Base-by-base conservation (phyloP, 805 yeast genomes). In the Metschnikowia reukaufii region DNA sequence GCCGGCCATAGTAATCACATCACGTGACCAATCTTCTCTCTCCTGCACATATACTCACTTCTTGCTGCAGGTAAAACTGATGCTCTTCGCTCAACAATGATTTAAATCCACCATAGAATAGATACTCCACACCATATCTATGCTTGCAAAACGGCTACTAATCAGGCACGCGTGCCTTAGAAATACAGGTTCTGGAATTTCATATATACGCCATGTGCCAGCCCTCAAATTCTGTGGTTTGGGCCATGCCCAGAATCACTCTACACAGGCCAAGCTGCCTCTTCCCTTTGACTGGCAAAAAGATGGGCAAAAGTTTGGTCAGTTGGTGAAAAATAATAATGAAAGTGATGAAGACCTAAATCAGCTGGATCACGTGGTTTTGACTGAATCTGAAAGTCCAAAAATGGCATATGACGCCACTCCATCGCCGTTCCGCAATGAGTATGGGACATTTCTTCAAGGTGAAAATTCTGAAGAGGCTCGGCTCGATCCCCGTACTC, bases 401-500 rank as follows among this genome's bases (percentile, higher is more conserved):
- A 18, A 15, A 6, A 19, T 35, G 16, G 31, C 19, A 18, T 47
- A 45, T 36, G 56, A 53, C 10, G 34, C 43, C 9, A 42, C 36
- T 33, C 42, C 45, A 39, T 70, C 75, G 15, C 70, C 71, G 2
- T 73, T 56, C 48, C 57, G 77, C 35, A 67, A 70, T 42, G 49
- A 46, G 5, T 75, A 73, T 55, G 77, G 77, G n/a, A 48, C 69
- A 3, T 66, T 66, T 29, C 61, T 70, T 4, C 67, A 68, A 40
- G 83, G 79, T 7, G 58, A 56, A 4, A 76, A 67, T 29, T 65
- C 80, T 27, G 68, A 67, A 44, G 82, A 78, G 45, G 80, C 82
- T 10, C 69, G 92, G 57, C 65, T 84, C 4, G 77, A 82, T 54
- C 79, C 79, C 0, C 66, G 67, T 18, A 88, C 96, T 0, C 48